These are phyloP conservation scores for Dichotomopilus funicola DNA, from an alignment of 2,329 filamentous ascomycete genomes.

Conservation along the genomic window DNA sequence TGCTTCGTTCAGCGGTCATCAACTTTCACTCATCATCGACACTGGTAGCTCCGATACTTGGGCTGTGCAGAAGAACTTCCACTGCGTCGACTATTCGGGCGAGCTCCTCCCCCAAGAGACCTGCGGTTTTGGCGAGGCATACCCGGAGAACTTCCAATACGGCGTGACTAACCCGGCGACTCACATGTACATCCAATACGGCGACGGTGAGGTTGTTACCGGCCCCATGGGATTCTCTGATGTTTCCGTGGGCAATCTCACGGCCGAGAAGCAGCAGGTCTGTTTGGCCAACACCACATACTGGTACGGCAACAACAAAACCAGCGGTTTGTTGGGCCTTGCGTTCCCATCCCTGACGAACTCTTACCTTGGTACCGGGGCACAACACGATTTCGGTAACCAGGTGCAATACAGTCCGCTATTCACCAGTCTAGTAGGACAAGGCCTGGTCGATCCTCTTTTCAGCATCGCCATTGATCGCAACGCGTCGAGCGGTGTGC, in stretches of 20 bases:
- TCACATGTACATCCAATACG: conserved; percentile 42
- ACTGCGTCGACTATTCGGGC: conserved; percentile 35
- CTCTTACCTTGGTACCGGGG: conserved; percentile 36
- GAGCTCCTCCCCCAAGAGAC: conserved; percentile 23
- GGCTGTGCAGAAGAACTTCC: conserved; percentile 36
- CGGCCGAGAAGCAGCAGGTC: conserved; percentile 40
- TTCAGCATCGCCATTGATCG: conserved; percentile 45
- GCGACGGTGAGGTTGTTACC: conserved; percentile 42
- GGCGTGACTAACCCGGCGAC: conserved; percentile 32
- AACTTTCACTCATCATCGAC: conserved; percentile 37
- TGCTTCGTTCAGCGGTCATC: conserved; percentile 24
- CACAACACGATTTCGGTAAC: conserved; percentile 34
- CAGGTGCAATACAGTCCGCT: conserved; percentile 41
- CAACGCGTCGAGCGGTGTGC: conserved; percentile 39
- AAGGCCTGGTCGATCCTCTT: conserved; percentile 39
- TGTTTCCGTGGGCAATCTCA: conserved; percentile 40
- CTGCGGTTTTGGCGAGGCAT: conserved; percentile 38
- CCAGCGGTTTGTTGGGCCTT: conserved; percentile 45
- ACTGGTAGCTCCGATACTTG: conserved; percentile 49
- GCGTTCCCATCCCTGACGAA: conserved; percentile 46
- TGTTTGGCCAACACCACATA: conserved; percentile 43
- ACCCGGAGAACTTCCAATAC: conserved; percentile 35
- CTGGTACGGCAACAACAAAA: conserved; percentile 47
- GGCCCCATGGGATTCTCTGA: conserved; percentile 43
- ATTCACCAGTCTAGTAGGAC: conserved; percentile 41